Percentiles rank a stretch among this genome's conserved stretches.
Evolutionary conservation across 164 flowering plant species (phyloP).

Genomic region (Berberis thunbergii): DNA sequence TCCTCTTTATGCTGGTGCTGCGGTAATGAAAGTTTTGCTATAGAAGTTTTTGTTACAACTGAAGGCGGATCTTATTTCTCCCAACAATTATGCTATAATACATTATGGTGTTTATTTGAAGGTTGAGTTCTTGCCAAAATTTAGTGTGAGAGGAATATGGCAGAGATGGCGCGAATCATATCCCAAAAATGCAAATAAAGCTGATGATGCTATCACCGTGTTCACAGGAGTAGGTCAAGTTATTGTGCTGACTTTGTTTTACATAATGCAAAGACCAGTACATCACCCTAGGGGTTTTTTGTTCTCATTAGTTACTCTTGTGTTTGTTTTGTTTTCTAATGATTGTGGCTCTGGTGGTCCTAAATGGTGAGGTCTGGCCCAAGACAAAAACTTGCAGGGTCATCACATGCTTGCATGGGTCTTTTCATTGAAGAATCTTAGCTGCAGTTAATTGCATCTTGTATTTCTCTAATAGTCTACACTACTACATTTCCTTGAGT

Average conservation of each 20-base stretch:
- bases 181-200: conserved; percentile 50
- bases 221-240: conserved; percentile 85
- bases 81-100: conserved; percentile 2
- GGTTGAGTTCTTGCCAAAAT: conserved; percentile 98
- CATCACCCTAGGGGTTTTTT: conserved; percentile 4
- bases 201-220: conserved; percentile 66
- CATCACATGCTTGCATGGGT: no score
- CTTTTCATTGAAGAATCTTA: no score
- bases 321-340: no score
- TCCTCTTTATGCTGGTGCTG: conserved; percentile 90
- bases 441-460: no score
- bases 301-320: no score
- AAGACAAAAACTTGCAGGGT: no score
- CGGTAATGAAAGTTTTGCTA: conserved; percentile 36
- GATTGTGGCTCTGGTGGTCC: no score
- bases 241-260: not conserved
- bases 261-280: not conserved
- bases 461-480: no score
- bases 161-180: conserved; percentile 97
- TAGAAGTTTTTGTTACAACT: no score
- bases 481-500: no score
- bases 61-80: not conserved
- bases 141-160: conserved; percentile 98
- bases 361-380: no score
- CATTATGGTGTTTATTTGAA: conserved; percentile 24